Evolutionary conservation across 371 early-diverging fungal species (phyloP).

Genomic region (Syncephalastrum contaminatum): DNA sequence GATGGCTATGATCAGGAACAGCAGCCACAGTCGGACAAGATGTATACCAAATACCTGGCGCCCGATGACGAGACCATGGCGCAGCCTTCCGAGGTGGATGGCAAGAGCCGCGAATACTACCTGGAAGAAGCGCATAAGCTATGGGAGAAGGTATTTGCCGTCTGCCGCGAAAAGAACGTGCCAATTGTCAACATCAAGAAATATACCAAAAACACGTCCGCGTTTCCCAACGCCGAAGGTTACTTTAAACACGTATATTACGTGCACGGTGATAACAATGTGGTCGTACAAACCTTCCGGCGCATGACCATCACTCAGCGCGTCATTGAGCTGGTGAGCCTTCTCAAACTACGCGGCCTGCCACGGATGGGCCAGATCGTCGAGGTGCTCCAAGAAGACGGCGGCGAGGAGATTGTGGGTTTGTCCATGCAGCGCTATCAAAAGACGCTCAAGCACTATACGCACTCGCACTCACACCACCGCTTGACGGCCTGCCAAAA

Average conservation of each 20-base stretch:
- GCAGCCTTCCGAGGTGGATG: conserved; percentile 1
- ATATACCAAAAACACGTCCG: conserved; percentile 27
- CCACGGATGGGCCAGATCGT: conserved; percentile 42
- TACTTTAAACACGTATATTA: conserved; percentile 47
- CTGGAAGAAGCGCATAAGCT: conserved; percentile 11
- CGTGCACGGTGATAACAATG: conserved; percentile 20
- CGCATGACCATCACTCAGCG: conserved; percentile 47
- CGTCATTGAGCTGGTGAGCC: conserved; percentile 38
- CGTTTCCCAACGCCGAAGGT: conserved; percentile 42
- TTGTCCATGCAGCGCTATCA: conserved; percentile 50
- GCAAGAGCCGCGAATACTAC: conserved; percentile 9
- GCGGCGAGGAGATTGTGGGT: conserved; percentile 37
- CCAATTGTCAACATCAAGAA: conserved; percentile 25
- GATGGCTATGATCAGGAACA: neutral
- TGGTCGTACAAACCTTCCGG: conserved; percentile 46
- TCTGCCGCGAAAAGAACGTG: conserved; percentile 27
- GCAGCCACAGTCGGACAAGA: neutral
- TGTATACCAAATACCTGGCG: conserved; percentile 7
- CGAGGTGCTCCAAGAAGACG: conserved; percentile 36
- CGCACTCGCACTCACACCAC: conserved; percentile 51
- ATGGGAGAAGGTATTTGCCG: conserved; percentile 20
- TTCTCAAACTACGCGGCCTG: conserved; percentile 24
- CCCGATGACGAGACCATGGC: conserved; percentile 11
- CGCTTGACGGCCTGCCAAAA: conserved; percentile 58
- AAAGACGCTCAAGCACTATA: conserved; percentile 61